Conservation (phyloP, 1,284 basidiomycete genomes). For the Gomphus sp. region DNA sequence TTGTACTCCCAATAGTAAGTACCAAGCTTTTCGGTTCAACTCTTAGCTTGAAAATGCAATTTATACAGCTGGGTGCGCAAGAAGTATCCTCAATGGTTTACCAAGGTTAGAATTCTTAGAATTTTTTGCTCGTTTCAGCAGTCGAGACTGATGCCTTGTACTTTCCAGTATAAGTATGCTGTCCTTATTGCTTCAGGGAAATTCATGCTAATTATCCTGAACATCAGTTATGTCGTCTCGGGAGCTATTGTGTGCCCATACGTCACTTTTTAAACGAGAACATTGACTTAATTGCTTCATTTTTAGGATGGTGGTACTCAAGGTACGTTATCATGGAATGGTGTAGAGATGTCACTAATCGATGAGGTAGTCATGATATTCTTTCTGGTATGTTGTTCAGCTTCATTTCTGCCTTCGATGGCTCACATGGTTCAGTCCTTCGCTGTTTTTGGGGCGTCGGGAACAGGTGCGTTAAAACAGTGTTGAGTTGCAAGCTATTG, state of each 20-base stretch:
- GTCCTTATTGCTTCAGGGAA: not conserved
- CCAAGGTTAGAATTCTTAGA: not conserved
- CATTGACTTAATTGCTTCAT: not conserved
- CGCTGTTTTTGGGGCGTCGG: not conserved
- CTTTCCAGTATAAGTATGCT: not conserved
- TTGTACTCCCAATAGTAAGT: constrained; percentile 1
- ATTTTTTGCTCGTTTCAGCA: not conserved
- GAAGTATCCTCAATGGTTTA: not conserved
- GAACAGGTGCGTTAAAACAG: not conserved
- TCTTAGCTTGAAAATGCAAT: not conserved
- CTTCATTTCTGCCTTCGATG: not conserved
- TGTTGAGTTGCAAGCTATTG: not conserved
- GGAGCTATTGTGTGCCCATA: not conserved
- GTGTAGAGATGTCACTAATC: not conserved
- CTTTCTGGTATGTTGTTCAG: not conserved
- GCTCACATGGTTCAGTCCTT: not conserved
- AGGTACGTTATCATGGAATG: not conserved
- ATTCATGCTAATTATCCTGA: not conserved
- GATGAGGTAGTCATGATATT: not conserved
- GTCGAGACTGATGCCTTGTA: not conserved
- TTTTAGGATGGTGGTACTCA: constrained; percentile 1
- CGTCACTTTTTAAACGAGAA: not conserved
- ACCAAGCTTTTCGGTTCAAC: not conserved
- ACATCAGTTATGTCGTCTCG: not conserved
- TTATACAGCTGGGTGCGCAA: not conserved